These are phyloP conservation scores for Populus tremula DNA, from an alignment of 345 rosid genomes.

Conservation along the genomic window DNA sequence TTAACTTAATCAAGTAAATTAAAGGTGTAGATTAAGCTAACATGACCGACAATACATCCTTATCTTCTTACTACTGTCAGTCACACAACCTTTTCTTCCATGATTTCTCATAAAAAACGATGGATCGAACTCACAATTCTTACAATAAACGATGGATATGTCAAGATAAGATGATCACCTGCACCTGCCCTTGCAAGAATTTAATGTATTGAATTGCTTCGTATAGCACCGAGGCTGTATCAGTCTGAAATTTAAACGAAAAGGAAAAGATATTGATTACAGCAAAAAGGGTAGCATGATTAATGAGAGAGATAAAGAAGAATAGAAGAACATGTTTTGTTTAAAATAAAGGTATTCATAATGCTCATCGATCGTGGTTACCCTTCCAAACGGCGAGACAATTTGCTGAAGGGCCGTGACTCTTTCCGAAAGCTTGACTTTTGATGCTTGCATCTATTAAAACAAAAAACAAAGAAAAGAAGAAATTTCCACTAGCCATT, in stretches of 20 bases:
- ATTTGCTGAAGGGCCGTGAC: conserved; percentile 92
- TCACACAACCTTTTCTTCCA: background rate
- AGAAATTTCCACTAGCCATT: background rate
- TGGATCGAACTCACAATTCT: background rate
- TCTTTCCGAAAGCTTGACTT: conserved; percentile 79
- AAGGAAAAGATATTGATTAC: background rate
- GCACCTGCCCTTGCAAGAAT: conserved; percentile 76
- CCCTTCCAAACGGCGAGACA: conserved; percentile 98
- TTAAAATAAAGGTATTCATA: conserved; percentile 1
- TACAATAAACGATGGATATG: background rate
- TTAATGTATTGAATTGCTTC: conserved; percentile 79
- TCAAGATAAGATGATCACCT: conserved; percentile 39
- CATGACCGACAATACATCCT: background rate
- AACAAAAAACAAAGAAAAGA: background rate
- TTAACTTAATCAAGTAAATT: background rate
- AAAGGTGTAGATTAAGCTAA: background rate
- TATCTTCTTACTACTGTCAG: background rate
- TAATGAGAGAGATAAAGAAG: background rate
- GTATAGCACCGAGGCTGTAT: conserved; percentile 79
- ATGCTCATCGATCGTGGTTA: conserved; percentile 21
- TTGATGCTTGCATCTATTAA: conserved; percentile 57
- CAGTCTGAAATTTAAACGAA: conserved; percentile 56
- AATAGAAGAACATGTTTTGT: background rate
- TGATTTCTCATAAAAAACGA: background rate
- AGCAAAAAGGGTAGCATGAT: background rate